Evolutionary conservation across 768 basidiomycete genomes (phyloP).

Genomic region (Termitomyces sp.): DNA sequence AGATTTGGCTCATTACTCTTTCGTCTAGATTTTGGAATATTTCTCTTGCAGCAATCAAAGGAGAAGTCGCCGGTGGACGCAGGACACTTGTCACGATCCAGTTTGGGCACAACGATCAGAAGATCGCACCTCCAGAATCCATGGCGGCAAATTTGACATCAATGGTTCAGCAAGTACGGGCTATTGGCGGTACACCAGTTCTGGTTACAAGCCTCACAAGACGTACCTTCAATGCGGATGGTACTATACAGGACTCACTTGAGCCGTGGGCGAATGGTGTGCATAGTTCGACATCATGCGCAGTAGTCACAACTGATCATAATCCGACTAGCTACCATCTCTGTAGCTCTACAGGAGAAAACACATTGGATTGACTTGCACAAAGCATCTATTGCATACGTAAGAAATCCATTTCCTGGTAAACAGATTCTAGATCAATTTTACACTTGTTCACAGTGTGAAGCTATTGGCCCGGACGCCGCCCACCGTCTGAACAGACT

Average conservation of each 20-base stretch:
- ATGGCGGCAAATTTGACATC: constrained; percentile 40
- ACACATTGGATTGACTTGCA: constrained; percentile 39
- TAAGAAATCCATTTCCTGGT: not conserved
- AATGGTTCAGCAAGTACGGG: constrained; percentile 35
- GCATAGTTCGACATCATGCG: not conserved
- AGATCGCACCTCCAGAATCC: constrained; percentile 38
- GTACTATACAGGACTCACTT: constrained; percentile 32
- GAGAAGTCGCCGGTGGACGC: constrained; percentile 31
- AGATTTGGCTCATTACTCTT: too few species aligned
- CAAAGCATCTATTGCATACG: constrained; percentile 33
- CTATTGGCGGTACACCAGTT: constrained; percentile 34
- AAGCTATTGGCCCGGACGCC: constrained; percentile 37
- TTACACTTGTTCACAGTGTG: constrained; percentile 20
- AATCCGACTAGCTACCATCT: constrained; percentile 25
- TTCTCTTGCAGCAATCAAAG: constrained; percentile 15
- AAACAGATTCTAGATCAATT: not conserved
- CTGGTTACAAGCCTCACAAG: constrained; percentile 38
- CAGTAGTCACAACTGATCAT: not conserved
- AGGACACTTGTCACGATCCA: constrained; percentile 38
- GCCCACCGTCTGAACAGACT: constrained; percentile 35
- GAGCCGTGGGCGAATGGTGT: constrained; percentile 35
- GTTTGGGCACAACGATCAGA: constrained; percentile 40
- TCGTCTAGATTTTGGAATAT: not conserved
- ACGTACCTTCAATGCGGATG: constrained; percentile 31
- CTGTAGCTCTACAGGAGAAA: constrained; percentile 31